Evolutionary conservation across 2,329 filamentous ascomycete species (phyloP).

Genomic region (Trichophyton benhamiae): DNA sequence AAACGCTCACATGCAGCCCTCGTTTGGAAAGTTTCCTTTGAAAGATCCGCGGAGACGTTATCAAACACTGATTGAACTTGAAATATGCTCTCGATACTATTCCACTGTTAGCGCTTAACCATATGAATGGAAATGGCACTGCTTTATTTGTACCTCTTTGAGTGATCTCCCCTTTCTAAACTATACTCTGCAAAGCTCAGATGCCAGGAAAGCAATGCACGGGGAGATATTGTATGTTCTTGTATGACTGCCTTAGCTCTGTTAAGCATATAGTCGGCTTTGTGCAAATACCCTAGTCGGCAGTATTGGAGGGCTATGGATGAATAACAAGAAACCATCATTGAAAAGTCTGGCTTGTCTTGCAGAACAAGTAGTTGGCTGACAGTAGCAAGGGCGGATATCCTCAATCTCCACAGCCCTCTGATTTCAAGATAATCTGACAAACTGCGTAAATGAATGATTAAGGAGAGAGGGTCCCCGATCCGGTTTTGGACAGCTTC

Average conservation of each 20-base stretch:
- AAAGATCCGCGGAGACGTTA: conserved; percentile 20
- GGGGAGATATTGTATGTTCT: conserved; percentile 29
- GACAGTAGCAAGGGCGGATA: conserved; percentile 40
- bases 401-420: conserved; percentile 40
- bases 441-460: conserved; percentile 41
- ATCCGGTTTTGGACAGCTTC: conserved; percentile 33
- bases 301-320: conserved; percentile 45
- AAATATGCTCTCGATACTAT: conserved; percentile 24
- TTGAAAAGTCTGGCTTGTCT: conserved; percentile 24
- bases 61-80: conserved; percentile 23
- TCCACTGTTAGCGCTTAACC: neutral
- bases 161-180: conserved; percentile 51
- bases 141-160: conserved; percentile 40
- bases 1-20: conserved; percentile 40
- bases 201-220: conserved; percentile 47
- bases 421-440: conserved; percentile 47
- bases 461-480: conserved; percentile 39
- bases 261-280: conserved; percentile 46
- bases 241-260: conserved; percentile 43
- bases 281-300: conserved; percentile 48
- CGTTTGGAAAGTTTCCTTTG: conserved; percentile 26
- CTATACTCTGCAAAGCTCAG: conserved; percentile 64
- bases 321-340: conserved; percentile 32
- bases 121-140: neutral
- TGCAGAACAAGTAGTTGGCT: conserved; percentile 38